Conservation (phyloP, 441 rosid genomes). For the Gossypium davidsonii region DNA sequence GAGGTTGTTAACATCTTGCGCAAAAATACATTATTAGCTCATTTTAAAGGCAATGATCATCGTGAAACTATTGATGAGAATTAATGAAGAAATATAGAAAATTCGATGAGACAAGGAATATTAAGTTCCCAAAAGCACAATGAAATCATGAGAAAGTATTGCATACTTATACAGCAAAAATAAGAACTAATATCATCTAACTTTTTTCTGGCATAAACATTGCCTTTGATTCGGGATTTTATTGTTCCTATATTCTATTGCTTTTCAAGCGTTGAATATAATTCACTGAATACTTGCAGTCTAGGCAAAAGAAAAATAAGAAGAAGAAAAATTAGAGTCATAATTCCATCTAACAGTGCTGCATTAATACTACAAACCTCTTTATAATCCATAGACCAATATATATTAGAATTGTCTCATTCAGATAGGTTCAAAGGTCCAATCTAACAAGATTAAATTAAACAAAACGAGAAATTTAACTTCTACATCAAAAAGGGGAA, state of each 20-base stretch:
- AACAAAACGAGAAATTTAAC: constrained; percentile 5
- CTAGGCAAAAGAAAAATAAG: neutral
- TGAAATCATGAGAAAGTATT: neutral
- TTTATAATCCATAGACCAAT: neutral
- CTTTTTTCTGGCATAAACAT: neutral
- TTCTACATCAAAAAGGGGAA: neutral
- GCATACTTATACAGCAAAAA: neutral
- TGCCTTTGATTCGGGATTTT: neutral
- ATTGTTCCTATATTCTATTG: neutral
- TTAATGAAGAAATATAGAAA: neutral
- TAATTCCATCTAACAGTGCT: neutral
- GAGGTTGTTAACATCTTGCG: neutral
- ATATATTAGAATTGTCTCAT: neutral
- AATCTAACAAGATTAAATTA: neutral
- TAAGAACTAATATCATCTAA: neutral
- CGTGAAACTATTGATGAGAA: neutral
- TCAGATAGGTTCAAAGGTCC: neutral
- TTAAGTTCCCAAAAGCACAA: neutral
- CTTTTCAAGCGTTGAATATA: neutral
- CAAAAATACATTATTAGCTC: neutral
- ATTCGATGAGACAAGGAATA: neutral
- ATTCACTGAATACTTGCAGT: neutral
- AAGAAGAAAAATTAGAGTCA: neutral
- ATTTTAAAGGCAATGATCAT: neutral
- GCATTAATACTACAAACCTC: neutral